Conservation (phyloP, 2,329 filamentous ascomycete species). For the Pseudohalonectria lignicola region DNA sequence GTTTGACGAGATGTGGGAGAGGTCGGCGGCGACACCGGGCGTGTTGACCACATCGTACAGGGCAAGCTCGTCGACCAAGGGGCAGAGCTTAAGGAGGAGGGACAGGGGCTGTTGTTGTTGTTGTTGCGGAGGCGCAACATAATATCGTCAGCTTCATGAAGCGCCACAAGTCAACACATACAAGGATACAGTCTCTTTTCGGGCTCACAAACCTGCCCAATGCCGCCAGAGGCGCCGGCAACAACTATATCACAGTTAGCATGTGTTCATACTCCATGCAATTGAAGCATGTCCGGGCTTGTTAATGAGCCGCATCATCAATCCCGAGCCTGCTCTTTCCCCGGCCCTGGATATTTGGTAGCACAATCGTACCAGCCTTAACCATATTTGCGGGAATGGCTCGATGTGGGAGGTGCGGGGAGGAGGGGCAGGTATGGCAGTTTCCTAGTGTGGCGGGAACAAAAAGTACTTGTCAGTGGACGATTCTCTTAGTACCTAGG, state of each 20-base stretch:
- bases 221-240: constrained; percentile 94
- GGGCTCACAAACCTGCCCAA: constrained; percentile 67
- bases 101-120: constrained; percentile 71
- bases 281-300: too few relatives aligned
- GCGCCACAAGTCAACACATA: too few relatives aligned
- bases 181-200: too few relatives aligned
- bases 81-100: constrained; percentile 84
- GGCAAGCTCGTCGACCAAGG: constrained; percentile 80
- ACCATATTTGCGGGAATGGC: constrained; percentile 20
- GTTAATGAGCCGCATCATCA: too few relatives aligned
- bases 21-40: constrained; percentile 87
- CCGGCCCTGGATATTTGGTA: too few relatives aligned
- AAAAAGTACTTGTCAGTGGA: too few relatives aligned
- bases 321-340: too few relatives aligned
- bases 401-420: constrained; percentile 5
- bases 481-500: too few relatives aligned
- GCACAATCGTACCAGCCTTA: constrained; percentile 26
- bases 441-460: too few relatives aligned
- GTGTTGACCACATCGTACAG: constrained; percentile 99
- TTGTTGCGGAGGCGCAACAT: too few relatives aligned
- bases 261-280: too few relatives aligned
- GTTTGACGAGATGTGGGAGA: constrained; percentile 91
- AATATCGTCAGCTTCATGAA: too few relatives aligned
- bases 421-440: constrained; percentile 15
- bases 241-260: constrained; percentile 61